These are phyloP conservation scores for Phalaenopsis aphrodite DNA, from an alignment of 106 monocot genomes.

Conservation along the genomic window DNA sequence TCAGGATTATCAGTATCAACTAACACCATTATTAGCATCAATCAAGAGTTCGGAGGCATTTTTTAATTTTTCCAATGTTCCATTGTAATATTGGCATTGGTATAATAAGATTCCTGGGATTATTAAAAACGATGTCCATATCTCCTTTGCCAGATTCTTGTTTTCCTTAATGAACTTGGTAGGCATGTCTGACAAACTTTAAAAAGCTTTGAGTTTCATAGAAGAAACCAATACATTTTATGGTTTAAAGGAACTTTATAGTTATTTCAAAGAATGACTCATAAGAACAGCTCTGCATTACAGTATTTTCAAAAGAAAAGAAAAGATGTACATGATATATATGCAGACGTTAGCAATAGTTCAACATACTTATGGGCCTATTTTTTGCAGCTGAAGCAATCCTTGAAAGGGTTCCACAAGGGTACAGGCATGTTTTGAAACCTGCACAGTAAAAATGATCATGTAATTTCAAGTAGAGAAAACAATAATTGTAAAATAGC, in stretches of 20 bases:
- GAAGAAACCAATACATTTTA: not conserved
- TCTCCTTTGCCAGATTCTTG: not conserved
- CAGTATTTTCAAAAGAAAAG: not conserved
- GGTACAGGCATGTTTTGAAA: slow-evolving; percentile 61
- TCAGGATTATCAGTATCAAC: not conserved
- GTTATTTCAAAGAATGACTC: not conserved
- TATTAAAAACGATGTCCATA: not conserved
- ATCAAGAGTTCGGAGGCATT: too few relatives aligned
- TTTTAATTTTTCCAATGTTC: too few relatives aligned
- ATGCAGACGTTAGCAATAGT: not conserved
- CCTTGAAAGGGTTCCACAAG: slow-evolving; percentile 72
- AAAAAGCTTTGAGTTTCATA: not conserved
- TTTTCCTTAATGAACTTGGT: not conserved
- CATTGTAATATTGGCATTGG: not conserved
- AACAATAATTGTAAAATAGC: not conserved
- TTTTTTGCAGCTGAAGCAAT: slow-evolving; percentile 61
- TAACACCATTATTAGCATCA: too few relatives aligned
- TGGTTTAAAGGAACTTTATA: not conserved
- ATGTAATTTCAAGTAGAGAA: not conserved
- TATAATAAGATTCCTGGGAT: too few relatives aligned
- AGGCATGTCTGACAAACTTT: not conserved
- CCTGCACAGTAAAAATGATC: slow-evolving; percentile 32
- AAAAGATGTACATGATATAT: not conserved
- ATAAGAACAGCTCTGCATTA: not conserved
- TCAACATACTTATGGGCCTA: slow-evolving; percentile 52